Base-by-base conservation (phyloP, 192 early-diverging fungal species). In the Radiomyces spectabilis region DNA sequence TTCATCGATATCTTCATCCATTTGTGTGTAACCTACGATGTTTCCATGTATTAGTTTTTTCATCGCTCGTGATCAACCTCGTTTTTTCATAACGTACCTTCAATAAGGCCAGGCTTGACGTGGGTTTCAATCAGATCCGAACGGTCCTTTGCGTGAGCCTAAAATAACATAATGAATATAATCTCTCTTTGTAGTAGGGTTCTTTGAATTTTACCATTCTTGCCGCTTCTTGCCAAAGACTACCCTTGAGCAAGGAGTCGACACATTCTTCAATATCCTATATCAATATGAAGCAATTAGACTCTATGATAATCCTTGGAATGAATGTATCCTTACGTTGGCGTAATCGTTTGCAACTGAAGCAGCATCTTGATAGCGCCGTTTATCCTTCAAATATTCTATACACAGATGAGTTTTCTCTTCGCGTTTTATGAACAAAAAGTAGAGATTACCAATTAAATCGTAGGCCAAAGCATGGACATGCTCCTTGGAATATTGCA, bases 51-150 rank as follows among this genome's bases (percentile, higher is more conserved):
- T 25, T 27, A 27, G 10, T 24, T 24, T 48, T 12, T 5, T 26
- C 5, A 33, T 34, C 18, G 13, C 5, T n/a, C 40, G n/a, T n/a
- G n/a, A n/a, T n/a, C n/a, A n/a, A n/a, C n/a, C n/a, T n/a, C n/a
- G n/a, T n/a, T n/a, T n/a, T 59, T 19, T 37, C 18, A 64, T 34
- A n/a, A 55, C 46, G 49, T 60, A 37, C 57, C 85, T 37, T 77
- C 72, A 15, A 69, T 57, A 31, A 86, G 42, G 1, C 81, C 88
- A 0, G 91, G 91, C 7, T 65, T 72, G 26, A 94, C 63, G 12
- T 81, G 77, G 7, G 87, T 86, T n/a, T 83, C 82, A 41, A 97
- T 72, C 27, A 96, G 57, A 64, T 92, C 89, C 0, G 62, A 25
- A 13, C 84, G 83, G 29, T 71, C 61, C 34, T 77, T 65, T 29